Percentiles rank a stretch among this genome's conserved stretches.
phyloP scores from a whole-genome alignment of 371 early-diverging fungal species.

The Fennellomyces sp. region DNA sequence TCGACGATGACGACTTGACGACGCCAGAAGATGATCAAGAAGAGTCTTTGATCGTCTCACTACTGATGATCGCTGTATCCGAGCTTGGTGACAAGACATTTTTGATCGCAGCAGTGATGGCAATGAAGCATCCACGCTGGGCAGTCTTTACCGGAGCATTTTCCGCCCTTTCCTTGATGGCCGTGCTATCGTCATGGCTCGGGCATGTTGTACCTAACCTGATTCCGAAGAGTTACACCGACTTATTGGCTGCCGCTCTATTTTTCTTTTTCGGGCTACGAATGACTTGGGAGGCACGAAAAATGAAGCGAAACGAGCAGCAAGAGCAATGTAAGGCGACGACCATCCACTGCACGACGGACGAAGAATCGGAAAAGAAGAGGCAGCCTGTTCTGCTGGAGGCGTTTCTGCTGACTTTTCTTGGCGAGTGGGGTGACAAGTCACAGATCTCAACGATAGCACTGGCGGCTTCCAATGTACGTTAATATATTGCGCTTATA shows the following conservation, averaged over 20 bases:
- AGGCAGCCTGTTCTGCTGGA: conserved; percentile 83
- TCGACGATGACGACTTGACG: background rate
- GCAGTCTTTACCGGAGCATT: conserved; percentile 88
- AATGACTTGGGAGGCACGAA: conserved; percentile 80
- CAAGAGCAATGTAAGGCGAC: conserved; percentile 29
- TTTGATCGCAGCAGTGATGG: conserved; percentile 93
- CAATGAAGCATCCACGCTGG: conserved; percentile 86
- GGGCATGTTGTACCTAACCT: conserved; percentile 87
- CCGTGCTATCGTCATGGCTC: conserved; percentile 86
- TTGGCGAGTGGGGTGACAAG: conserved; percentile 98
- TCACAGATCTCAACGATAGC: conserved; percentile 94
- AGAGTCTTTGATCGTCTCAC: conserved; percentile 54
- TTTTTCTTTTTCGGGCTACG: conserved; percentile 91
- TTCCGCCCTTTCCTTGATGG: conserved; percentile 89
- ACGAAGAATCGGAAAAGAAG: conserved; percentile 8
- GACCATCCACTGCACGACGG: background rate
- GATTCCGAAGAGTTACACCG: conserved; percentile 81
- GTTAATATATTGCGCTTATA: background rate
- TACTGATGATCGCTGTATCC: conserved; percentile 85
- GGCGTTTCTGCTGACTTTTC: conserved; percentile 90
- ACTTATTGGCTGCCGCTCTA: conserved; percentile 75
- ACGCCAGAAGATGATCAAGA: conserved; percentile 7
- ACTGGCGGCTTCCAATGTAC: conserved; percentile 86
- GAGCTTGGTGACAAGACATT: conserved; percentile 99
- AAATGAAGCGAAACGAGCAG: conserved; percentile 79